Evolutionary conservation across 164 flowering plant species (phyloP).

Genomic region (Litsea cubeba): DNA sequence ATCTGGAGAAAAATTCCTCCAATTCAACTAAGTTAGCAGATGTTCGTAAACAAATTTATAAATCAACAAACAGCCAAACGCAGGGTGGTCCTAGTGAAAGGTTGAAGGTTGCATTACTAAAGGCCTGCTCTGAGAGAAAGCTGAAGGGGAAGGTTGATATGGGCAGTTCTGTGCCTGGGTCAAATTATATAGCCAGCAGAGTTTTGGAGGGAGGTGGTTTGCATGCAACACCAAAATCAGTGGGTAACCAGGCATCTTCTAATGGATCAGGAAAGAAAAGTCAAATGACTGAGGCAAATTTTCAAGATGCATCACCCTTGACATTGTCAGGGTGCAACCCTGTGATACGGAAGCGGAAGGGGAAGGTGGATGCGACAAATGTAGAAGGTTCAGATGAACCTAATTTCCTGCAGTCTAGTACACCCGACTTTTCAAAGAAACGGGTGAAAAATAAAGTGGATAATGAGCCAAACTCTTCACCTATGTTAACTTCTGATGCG

Average conservation of each 20-base stretch:
- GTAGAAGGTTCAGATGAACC: slow-evolving; percentile 36
- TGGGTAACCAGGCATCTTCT: slow-evolving; percentile 20
- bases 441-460: slow-evolving; percentile 50
- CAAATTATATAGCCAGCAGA: slow-evolving; percentile 16
- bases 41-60: slow-evolving; percentile 24
- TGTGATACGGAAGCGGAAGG: slow-evolving; percentile 57
- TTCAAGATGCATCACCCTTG: slow-evolving; percentile 21
- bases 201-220: slow-evolving; percentile 39
- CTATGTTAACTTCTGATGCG: slow-evolving; percentile 30
- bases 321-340: slow-evolving; percentile 43
- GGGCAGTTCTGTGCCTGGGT: slow-evolving; percentile 24
- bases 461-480: slow-evolving; percentile 30
- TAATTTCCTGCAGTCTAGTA: slow-evolving; percentile 29
- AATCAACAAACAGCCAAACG: slow-evolving; percentile 35
- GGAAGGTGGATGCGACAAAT: slow-evolving; percentile 32
- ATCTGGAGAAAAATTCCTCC: slow-evolving; percentile 21
- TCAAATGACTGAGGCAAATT: slow-evolving; percentile 18
- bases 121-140: slow-evolving; percentile 37
- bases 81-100: slow-evolving; percentile 37
- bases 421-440: slow-evolving; percentile 36
- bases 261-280: slow-evolving; percentile 41
- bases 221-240: slow-evolving; percentile 19
- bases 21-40: slow-evolving; percentile 25
- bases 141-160: slow-evolving; percentile 34
- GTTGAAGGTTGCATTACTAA: slow-evolving; percentile 26